Evolutionary conservation across 106 monocot genomes (phyloP), one percentile per base, ranked within the genome.

Genomic region (Narthecium ossifragum): DNA sequence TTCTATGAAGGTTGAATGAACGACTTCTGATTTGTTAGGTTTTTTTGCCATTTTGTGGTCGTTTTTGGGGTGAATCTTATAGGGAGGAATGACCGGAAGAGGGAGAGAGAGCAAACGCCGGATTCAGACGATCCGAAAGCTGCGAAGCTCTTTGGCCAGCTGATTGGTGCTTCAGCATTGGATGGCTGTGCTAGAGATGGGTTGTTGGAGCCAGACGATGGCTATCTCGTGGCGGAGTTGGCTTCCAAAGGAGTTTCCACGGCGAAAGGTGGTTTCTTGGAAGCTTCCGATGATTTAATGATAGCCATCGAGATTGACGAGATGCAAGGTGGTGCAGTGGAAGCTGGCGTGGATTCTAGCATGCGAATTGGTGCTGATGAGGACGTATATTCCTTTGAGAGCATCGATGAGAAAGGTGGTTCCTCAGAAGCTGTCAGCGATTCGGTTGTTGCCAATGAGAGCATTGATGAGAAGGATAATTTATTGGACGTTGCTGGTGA

Each of bases 251-350:
- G n/a, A n/a, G 26, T 53, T 29, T 8, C 52, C 5, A 28, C 5
- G 43, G 10, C 14, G 49, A 49, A 49, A 24, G 49, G 23, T 49
- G 49, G 5, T 4, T 24, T 5, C 23, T 49, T 49, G 49, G 49
- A 49, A 24, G 49, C 49, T 49, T n/a, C 9, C 9, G 1, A n/a
- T 24, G 14, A 13, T 43, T 18, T 13, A 17, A 13, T 43, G 14
- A 43, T 43, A 17, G 14, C 17, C 10, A 6, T 2, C 18, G 11
- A 43, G 43, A 49, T 36, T 34, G 51, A 64, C 13, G 51, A 51
- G 63, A 64, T 48, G 47, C 63, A 64, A 33, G 55, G 62, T 63
- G 63, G 49, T 6, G 9, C 63, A 14, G 24, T 38, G 18, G 63
- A 51, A 12, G 18, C 2, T 17, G 43, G 18, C 18, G 43, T 13